Evolutionary conservation across 208 protist species (phyloP).

Genomic region (Strigomonas culicis): DNA sequence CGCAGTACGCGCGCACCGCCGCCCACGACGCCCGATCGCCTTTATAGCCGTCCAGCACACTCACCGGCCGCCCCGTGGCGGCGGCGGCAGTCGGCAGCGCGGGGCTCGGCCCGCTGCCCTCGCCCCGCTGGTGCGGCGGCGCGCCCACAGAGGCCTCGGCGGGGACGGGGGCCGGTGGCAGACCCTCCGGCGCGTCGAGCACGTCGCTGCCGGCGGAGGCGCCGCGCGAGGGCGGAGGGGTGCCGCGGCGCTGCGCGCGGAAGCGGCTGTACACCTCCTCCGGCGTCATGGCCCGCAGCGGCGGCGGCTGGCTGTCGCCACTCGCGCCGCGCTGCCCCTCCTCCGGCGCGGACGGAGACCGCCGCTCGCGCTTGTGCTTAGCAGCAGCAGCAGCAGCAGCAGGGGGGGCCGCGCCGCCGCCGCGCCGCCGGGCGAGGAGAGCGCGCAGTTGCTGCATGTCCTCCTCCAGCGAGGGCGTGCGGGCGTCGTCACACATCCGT

Average conservation of each 20-base stretch:
- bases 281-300: not conserved
- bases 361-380: not conserved
- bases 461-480: conserved; percentile 5
- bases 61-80: not conserved
- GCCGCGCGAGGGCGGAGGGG: too few relatives aligned
- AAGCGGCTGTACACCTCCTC: conserved; percentile 9
- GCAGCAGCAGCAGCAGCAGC: not conserved
- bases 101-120: not conserved
- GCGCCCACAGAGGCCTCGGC: too few relatives aligned
- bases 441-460: conserved; percentile 3
- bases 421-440: not conserved
- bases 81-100: not conserved
- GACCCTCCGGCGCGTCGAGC: not conserved
- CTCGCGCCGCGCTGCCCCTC: not conserved
- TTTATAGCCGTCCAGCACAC: not conserved
- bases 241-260: too few relatives aligned
- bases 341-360: not conserved
- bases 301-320: not conserved
- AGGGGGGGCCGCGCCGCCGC: not conserved
- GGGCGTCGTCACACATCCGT: too few relatives aligned
- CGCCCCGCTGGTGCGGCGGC: too few relatives aligned
- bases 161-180: not conserved
- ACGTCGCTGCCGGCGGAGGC: too few relatives aligned
- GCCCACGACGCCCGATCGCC: conserved; percentile 9
- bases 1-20: conserved; percentile 5